Percentiles rank a stretch among this genome's conserved stretches.
These are phyloP conservation scores for Petunia hybrid DNA, from an alignment of 305 asterid species.

Conservation along the genomic window DNA sequence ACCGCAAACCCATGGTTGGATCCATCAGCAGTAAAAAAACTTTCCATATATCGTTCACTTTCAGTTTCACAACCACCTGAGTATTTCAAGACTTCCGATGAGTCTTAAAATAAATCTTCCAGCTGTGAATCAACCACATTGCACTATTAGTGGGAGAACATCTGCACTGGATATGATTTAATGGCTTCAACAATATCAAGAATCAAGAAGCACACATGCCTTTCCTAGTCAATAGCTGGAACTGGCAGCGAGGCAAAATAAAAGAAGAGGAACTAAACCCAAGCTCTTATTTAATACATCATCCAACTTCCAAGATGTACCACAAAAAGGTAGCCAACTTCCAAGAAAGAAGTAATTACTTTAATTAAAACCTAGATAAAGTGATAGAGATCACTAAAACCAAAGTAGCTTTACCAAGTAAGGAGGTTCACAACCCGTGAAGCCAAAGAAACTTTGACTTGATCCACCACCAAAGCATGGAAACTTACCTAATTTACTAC, in stretches of 20 bases:
- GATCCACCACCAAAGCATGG: background rate
- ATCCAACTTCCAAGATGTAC: constrained; percentile 34
- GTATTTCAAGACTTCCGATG: background rate
- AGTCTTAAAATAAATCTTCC: background rate
- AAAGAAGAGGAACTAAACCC: constrained; percentile 19
- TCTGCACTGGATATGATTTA: background rate
- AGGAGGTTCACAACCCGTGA: constrained; percentile 6
- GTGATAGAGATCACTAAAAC: constrained; percentile 21
- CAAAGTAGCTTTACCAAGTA: background rate
- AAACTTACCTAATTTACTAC: background rate
- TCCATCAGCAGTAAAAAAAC: background rate
- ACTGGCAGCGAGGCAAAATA: background rate
- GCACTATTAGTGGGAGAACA: background rate
- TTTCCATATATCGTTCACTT: background rate
- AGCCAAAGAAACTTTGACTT: constrained; percentile 8
- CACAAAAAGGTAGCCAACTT: constrained; percentile 34
- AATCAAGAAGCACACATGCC: constrained; percentile 18
- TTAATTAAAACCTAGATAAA: background rate
- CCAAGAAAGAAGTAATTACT: constrained; percentile 35
- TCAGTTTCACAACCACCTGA: background rate
- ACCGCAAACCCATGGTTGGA: background rate
- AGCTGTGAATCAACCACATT: background rate
- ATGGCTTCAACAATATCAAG: background rate
- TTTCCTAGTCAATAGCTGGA: background rate
- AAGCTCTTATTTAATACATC: constrained; percentile 27